phyloP scores from a whole-genome alignment of 2,329 filamentous ascomycete species.

The Fonsecaea erecta region DNA sequence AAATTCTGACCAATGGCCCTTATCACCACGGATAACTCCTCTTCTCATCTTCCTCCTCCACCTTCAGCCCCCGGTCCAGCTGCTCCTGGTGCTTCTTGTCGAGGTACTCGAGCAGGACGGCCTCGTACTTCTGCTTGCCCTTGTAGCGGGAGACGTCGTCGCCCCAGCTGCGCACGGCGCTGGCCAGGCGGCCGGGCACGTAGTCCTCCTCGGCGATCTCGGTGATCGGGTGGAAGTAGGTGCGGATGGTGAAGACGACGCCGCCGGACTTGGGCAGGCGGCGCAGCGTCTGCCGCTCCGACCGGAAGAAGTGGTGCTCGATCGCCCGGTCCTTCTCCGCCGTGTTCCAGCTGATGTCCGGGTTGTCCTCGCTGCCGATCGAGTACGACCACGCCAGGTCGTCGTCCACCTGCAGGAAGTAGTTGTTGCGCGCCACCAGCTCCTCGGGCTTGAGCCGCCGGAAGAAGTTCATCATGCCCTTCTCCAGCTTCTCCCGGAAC shows the following conservation, averaged over 20 bases:
- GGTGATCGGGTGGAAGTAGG: slow-evolving; percentile 75
- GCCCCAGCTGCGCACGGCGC: slow-evolving; percentile 79
- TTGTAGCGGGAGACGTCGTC: slow-evolving; percentile 78
- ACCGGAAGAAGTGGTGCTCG: slow-evolving; percentile 75
- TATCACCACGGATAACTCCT: slow-evolving; percentile 64
- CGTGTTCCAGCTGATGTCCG: slow-evolving; percentile 71
- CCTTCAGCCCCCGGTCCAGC: slow-evolving; percentile 66
- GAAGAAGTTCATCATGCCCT: slow-evolving; percentile 83
- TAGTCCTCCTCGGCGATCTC: slow-evolving; percentile 72
- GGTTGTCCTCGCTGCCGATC: slow-evolving; percentile 73
- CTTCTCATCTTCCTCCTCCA: slow-evolving; percentile 64
- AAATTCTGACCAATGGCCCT: background rate
- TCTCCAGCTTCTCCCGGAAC: slow-evolving; percentile 72
- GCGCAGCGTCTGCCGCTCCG: slow-evolving; percentile 72
- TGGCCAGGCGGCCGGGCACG: slow-evolving; percentile 77
- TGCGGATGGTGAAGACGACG: slow-evolving; percentile 76
- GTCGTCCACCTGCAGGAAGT: slow-evolving; percentile 87
- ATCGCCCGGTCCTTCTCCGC: slow-evolving; percentile 75
- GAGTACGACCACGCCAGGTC: slow-evolving; percentile 74
- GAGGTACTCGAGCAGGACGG: slow-evolving; percentile 75
- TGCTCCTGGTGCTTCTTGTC: slow-evolving; percentile 77
- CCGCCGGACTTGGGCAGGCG: slow-evolving; percentile 63
- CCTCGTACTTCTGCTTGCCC: slow-evolving; percentile 73
- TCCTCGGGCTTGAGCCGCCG: slow-evolving; percentile 69
- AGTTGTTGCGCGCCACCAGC: slow-evolving; percentile 74